Percentiles rank a stretch among this genome's conserved stretches.
Evolutionary conservation across 345 rosid species (phyloP).

Genomic region (Aethionema arabicum): DNA sequence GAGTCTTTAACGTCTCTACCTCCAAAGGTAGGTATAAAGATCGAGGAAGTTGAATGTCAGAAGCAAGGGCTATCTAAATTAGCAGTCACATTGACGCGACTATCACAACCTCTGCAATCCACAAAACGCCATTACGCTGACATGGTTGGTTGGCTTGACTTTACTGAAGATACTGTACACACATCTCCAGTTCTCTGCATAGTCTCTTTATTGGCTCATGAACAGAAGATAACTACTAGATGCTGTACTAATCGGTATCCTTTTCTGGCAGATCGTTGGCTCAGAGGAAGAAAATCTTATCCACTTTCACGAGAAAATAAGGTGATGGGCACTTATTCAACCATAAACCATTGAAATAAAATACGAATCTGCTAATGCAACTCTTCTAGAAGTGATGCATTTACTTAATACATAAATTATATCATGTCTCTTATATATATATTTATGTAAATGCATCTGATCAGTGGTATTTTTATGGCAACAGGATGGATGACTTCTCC

Average conservation of each 20-base stretch:
- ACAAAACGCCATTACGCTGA: constrained; percentile 87
- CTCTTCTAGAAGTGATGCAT: neutral
- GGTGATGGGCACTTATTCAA: constrained; percentile 46
- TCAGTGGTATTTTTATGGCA: constrained; percentile 38
- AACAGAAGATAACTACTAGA: constrained; percentile 10
- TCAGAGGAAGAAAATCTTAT: constrained; percentile 86
- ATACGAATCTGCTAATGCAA: neutral
- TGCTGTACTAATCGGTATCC: constrained; percentile 27
- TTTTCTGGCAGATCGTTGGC: constrained; percentile 69
- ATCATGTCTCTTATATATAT: constrained; percentile 20
- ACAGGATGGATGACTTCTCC: constrained; percentile 92
- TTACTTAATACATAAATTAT: constrained; percentile 10
- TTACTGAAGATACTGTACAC: constrained; percentile 5
- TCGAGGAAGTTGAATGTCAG: constrained; percentile 59
- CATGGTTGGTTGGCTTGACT: constrained; percentile 51
- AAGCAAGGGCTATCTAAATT: constrained; percentile 61
- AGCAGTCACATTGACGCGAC: constrained; percentile 65
- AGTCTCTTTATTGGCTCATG: constrained; percentile 7
- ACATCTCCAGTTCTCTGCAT: constrained; percentile 1
- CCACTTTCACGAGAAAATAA: constrained; percentile 87
- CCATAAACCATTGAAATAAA: neutral
- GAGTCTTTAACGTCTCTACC: constrained; percentile 83
- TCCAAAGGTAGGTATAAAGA: constrained; percentile 68
- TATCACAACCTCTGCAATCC: constrained; percentile 57
- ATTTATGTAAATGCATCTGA: constrained; percentile 26